Evolutionary conservation across 2,329 filamentous ascomycete species (phyloP), one percentile per base, ranked within the genome.

Genomic region (Dendryphion nanum): DNA sequence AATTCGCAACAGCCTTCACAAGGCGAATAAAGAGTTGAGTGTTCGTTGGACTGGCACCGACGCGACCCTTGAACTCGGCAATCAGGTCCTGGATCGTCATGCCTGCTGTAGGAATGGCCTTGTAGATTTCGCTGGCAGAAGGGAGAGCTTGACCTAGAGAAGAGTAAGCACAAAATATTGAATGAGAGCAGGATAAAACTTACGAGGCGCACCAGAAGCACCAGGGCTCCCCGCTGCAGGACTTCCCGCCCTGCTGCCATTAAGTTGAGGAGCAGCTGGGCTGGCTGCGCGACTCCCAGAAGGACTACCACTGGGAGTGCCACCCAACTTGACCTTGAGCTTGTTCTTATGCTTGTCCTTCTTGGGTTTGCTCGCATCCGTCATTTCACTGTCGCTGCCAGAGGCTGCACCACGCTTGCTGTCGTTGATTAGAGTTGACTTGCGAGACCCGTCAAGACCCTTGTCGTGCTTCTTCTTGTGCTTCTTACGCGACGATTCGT

Each of bases 401-500:
- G 82, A 82, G 24, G 78, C 81, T 33, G 76, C 76, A 33, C 68
- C 74, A 39, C 50, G 53, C 30, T 38, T 43, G 10, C 41, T 33
- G 5, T 24, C 38, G 24, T 45, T 35, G 51, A 61, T 59, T 18
- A 53, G 42, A 6, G 51, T 37, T 4, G 47, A 50, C 40, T 59
- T 61, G 26, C 53, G 55, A 14, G 53, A 53, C 16, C 50, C 51
- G 30, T 61, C 52, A 18, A 39, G 33, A 15, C 59, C 48, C 37
- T 51, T 57, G 17, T 49, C 50, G 37, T 57, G 58, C 30, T 59
- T 59, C 53, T 70, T 69, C 53, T 71, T 72, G 23, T 66, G 61
- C 71, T 87, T 88, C 69, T 93, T 89, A 49, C 85, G 84, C 17
- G 83, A 81, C 1, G 87, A 91, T 63, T 97, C 91, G 52, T 90